A percentile compares a stretch with the other conserved stretches of the same genome.
Conservation (phyloP, 2,329 filamentous ascomycete species). For the Saccharata proteae region DNA sequence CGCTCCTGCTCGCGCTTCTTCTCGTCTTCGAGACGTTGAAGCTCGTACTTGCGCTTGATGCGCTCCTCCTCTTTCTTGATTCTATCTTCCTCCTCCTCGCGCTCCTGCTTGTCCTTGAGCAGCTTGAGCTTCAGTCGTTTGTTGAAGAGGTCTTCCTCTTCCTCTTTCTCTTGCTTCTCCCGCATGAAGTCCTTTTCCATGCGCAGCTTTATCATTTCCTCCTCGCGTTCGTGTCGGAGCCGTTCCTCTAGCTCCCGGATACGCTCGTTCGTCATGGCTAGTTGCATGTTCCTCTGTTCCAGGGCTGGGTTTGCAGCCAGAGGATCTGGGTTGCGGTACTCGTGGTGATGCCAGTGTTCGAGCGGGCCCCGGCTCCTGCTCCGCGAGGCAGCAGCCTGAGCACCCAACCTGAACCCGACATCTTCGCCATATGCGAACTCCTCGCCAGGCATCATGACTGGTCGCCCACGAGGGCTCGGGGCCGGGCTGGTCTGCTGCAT, state of each 20-base stretch:
- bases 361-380: constrained; percentile 17
- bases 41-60: constrained; percentile 20
- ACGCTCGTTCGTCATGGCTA: constrained; percentile 4
- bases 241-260: constrained; percentile 9
- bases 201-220: constrained; percentile 13
- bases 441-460: constrained; percentile 20
- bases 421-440: constrained; percentile 25
- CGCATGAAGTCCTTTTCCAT: constrained; percentile 10
- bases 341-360: constrained; percentile 13
- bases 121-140: constrained; percentile 23
- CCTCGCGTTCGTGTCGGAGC: constrained; percentile 17
- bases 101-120: constrained; percentile 17
- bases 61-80: constrained; percentile 14
- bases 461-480: constrained; percentile 14
- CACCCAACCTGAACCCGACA: constrained; percentile 17
- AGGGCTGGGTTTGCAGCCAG: constrained; percentile 9
- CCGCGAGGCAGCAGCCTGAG: too few species aligned
- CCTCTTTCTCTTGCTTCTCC: constrained; percentile 9
- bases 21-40: constrained; percentile 13
- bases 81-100: constrained; percentile 17
- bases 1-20: constrained; percentile 11
- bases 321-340: constrained; percentile 11
- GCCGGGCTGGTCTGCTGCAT: constrained; percentile 17
- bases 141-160: constrained; percentile 25
- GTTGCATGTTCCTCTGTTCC: constrained; percentile 4